Percentiles rank a stretch among this genome's conserved stretches.
These are phyloP conservation scores for Xylaria palmicola DNA, from an alignment of 495 filamentous ascomycete species.

Conservation along the genomic window DNA sequence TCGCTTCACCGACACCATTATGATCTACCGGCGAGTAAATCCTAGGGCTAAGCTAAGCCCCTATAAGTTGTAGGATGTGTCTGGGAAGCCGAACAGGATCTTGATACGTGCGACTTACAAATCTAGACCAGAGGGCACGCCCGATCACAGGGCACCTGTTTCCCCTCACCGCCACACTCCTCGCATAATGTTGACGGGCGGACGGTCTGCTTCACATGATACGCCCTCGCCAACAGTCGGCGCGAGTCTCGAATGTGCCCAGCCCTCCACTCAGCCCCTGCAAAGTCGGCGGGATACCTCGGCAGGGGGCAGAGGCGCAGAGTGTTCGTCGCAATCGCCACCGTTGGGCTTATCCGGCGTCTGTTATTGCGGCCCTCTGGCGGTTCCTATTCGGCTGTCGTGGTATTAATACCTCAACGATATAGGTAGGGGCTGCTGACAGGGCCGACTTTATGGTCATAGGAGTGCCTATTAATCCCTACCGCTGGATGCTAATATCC, in stretches of 20 bases:
- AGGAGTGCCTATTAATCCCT: conserved; percentile 4
- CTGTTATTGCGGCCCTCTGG: conserved; percentile 8
- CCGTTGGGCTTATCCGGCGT: conserved; percentile 18
- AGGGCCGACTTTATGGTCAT: conserved; percentile 10
- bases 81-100: not conserved
- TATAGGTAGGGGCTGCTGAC: conserved; percentile 25
- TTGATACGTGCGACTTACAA: conserved; percentile 4
- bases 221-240: conserved; percentile 2
- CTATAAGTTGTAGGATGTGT: not conserved
- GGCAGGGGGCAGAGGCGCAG: conserved; percentile 3
- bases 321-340: conserved; percentile 1
- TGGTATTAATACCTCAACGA: conserved; percentile 25
- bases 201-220: conserved; percentile 3
- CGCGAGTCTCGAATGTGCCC: conserved; percentile 3
- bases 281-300: not conserved
- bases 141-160: not conserved
- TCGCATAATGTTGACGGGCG: conserved; percentile 9
- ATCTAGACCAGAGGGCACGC: not conserved
- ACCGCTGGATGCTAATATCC: conserved; percentile 1
- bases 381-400: conserved; percentile 22
- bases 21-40: conserved; percentile 8
- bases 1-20: not conserved
- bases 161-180: conserved; percentile 11
- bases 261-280: conserved; percentile 9
- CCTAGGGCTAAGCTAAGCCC: not conserved